Percentiles rank a stretch among this genome's conserved stretches.
phyloP scores from a whole-genome alignment of 2,329 filamentous ascomycete species.

The Ascomycota sp. region DNA sequence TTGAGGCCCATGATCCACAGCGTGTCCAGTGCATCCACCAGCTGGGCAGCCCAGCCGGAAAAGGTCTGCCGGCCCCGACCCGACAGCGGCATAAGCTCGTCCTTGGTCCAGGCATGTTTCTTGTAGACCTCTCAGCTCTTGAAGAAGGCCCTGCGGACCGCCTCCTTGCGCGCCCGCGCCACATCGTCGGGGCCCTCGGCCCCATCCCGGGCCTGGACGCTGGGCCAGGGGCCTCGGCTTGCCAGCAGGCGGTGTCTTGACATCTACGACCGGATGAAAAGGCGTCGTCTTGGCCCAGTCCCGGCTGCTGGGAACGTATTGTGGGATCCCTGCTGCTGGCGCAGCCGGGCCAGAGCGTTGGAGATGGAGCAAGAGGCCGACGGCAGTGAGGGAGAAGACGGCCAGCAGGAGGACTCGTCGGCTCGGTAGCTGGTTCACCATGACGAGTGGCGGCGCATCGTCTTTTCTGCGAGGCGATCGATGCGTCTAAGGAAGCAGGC shows the following conservation, averaged over 20 bases:
- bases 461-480: not conserved
- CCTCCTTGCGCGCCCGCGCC: slow-evolving; percentile 14
- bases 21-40: slow-evolving; percentile 38
- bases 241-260: slow-evolving; percentile 15
- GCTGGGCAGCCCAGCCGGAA: slow-evolving; percentile 34
- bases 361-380: slow-evolving; percentile 10
- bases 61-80: slow-evolving; percentile 25
- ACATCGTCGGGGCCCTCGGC: slow-evolving; percentile 16
- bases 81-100: slow-evolving; percentile 32
- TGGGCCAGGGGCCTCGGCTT: slow-evolving; percentile 12
- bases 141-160: slow-evolving; percentile 18
- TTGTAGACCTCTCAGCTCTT: slow-evolving; percentile 32
- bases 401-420: slow-evolving; percentile 14
- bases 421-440: slow-evolving; percentile 11
- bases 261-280: slow-evolving; percentile 12
- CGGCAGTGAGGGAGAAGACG: slow-evolving; percentile 8
- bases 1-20: slow-evolving; percentile 38
- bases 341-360: slow-evolving; percentile 4
- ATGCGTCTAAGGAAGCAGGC: not conserved
- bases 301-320: slow-evolving; percentile 15
- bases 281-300: slow-evolving; percentile 16
- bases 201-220: slow-evolving; percentile 21
- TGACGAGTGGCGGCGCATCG: slow-evolving; percentile 4
- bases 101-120: slow-evolving; percentile 32
- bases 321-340: slow-evolving; percentile 1